A percentile compares a stretch with the other conserved stretches of the same genome.
Evolutionary conservation across 352 stramenopile species (phyloP).

Genomic region (Pythium aphanidermatum): DNA sequence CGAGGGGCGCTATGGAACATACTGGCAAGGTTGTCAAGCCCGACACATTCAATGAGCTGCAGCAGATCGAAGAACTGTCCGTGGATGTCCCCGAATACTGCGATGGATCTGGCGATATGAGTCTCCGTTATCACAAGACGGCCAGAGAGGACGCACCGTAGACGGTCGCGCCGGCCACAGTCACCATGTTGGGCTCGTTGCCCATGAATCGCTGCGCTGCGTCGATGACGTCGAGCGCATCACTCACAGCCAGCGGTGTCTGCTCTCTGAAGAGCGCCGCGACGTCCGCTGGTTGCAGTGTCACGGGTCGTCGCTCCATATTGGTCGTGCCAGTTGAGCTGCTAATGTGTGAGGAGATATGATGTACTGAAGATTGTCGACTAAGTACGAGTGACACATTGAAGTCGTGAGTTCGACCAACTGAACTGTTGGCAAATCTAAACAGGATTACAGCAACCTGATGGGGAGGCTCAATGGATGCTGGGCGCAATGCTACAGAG

Average conservation of each 20-base stretch:
- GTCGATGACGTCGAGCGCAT: slow-evolving; percentile 59
- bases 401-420: too few relatives aligned
- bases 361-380: slow-evolving; percentile 2
- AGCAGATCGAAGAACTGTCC: slow-evolving; percentile 78
- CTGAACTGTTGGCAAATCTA: too few relatives aligned
- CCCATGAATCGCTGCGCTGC: slow-evolving; percentile 56
- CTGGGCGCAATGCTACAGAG: too few relatives aligned
- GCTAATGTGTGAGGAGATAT: too few relatives aligned
- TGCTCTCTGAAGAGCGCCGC: slow-evolving; percentile 60
- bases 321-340: too few relatives aligned
- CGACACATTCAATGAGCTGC: slow-evolving; percentile 46
- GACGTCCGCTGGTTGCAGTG: slow-evolving; percentile 32
- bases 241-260: slow-evolving; percentile 38
- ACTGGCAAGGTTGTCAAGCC: slow-evolving; percentile 32
- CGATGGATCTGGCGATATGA: slow-evolving; percentile 9
- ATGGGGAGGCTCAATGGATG: too few relatives aligned
- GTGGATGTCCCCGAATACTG: slow-evolving; percentile 81
- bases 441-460: too few relatives aligned
- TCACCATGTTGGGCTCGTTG: slow-evolving; percentile 54
- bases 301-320: slow-evolving; percentile 30
- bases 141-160: slow-evolving; percentile 21
- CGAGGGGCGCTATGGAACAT: too few relatives aligned
- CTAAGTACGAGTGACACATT: slow-evolving; percentile 20
- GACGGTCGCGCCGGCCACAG: slow-evolving; percentile 24
- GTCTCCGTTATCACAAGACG: background rate